Conservation (phyloP, 495 filamentous ascomycete genomes). For the Hypoxylon lenormandii region DNA sequence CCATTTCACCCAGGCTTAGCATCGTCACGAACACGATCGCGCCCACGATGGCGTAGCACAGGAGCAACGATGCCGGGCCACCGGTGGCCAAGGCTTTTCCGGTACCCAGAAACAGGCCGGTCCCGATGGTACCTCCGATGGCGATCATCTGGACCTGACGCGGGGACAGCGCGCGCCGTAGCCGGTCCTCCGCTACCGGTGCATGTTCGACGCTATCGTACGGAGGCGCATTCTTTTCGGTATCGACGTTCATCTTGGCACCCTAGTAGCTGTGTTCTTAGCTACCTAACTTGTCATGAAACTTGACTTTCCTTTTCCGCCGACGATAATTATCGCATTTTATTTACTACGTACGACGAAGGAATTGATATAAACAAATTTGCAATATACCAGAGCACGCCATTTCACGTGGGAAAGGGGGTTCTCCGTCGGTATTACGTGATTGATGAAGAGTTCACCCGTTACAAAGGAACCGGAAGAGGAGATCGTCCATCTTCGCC, state of each 20-base stretch:
- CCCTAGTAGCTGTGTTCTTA: no score
- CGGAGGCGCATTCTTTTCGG: constrained; percentile 37
- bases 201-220: constrained; percentile 23
- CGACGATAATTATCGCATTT: constrained; percentile 11
- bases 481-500: constrained; percentile 7
- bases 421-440: constrained; percentile 1
- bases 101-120: constrained; percentile 74
- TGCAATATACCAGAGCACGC: constrained; percentile 35
- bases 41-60: constrained; percentile 73
- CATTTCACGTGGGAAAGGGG: constrained; percentile 42
- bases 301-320: not conserved
- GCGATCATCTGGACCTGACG: constrained; percentile 73
- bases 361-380: constrained; percentile 15
- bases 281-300: not conserved
- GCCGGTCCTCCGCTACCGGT: constrained; percentile 27
- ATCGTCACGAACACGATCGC: constrained; percentile 67
- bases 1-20: constrained; percentile 67
- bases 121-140: constrained; percentile 74
- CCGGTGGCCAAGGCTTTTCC: constrained; percentile 67
- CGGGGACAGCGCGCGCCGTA: constrained; percentile 50
- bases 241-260: constrained; percentile 34
- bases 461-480: constrained; percentile 2
- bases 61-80: constrained; percentile 70
- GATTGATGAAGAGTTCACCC: not conserved
- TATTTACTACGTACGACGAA: not conserved